These are phyloP conservation scores for Ampelomyces quisqualis DNA, from an alignment of 2,329 filamentous ascomycete species.

Conservation along the genomic window DNA sequence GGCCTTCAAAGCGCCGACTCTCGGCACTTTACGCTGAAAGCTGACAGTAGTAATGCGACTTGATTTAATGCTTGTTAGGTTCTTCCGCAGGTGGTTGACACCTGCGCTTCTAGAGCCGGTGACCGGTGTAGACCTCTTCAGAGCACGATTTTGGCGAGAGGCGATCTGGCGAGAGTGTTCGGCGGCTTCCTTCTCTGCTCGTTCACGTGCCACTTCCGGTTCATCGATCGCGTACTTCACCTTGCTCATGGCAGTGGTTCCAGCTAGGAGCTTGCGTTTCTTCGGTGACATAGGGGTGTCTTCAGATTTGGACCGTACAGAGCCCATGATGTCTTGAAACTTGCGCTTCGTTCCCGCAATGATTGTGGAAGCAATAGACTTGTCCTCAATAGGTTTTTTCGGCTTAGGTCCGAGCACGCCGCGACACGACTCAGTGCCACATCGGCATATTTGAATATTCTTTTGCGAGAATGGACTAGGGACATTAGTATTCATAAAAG, in stretches of 20 bases:
- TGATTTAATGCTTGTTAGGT: conserved; percentile 8
- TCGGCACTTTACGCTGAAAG: conserved; percentile 23
- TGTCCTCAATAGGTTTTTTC: conserved; percentile 49
- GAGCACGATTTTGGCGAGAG: conserved; percentile 37
- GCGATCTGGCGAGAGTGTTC: conserved; percentile 33
- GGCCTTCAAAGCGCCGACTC: conserved; percentile 26
- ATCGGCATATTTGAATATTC: conserved; percentile 65
- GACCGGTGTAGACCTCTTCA: conserved; percentile 26
- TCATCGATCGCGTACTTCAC: conserved; percentile 25
- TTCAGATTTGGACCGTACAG: conserved; percentile 21
- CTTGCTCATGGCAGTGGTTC: conserved; percentile 24
- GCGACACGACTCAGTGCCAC: conserved; percentile 61
- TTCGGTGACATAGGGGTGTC: conserved; percentile 33
- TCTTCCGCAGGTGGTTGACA: conserved; percentile 6
- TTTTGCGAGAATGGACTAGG: conserved; percentile 53
- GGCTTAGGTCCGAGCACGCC: conserved; percentile 61
- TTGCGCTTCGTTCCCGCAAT: conserved; percentile 41
- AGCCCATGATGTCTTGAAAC: conserved; percentile 31
- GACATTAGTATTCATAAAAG: conserved; percentile 6
- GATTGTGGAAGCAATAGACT: conserved; percentile 30
- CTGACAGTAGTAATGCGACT: conserved; percentile 26
- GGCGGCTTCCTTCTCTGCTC: conserved; percentile 28
- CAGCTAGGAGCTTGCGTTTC: conserved; percentile 31
- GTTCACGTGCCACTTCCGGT: conserved; percentile 24
- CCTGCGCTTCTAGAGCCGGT: conserved; percentile 3